Evolutionary conservation across 2,329 filamentous ascomycete genomes (phyloP), one percentile per base, ranked within the genome.

Genomic region (Hymenoscyphus infarciens): DNA sequence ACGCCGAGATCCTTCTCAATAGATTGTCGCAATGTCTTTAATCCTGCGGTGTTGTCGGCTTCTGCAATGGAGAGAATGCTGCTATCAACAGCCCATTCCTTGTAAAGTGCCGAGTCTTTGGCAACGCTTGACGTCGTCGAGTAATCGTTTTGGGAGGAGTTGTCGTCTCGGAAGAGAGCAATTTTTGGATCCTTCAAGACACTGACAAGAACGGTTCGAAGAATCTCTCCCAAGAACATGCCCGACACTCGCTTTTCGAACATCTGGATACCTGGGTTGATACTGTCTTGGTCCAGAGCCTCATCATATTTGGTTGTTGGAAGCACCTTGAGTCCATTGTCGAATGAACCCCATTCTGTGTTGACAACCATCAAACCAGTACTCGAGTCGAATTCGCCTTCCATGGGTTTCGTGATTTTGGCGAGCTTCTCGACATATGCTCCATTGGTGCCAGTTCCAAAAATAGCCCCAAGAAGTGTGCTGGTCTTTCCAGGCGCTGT

Each of bases 241-340:
- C 95, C 95, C 0, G 92, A 97, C 16, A 99, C 89, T 56, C 94
- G 90, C 83, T 99, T 99, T 80, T 99, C 95, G 74, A 98, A 99
- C 91, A 98, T 97, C 75, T 99, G 95, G 65, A 96, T 87, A 29
- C 95, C 95, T 0, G 93, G 94, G 77, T 99, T 98, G 70, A 91
- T 87, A 68, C 89, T 95, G 64, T 88, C 86, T 62, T 80, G 79
- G 76, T 99, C 94, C 27, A 99, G 82, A 62, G 86, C 83, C 57
- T 81, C 79, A 74, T 99, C 95, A 79, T 92, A 98, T 0, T 85
- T 80, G 0, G 94, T 98, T 71, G 87, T 89, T 55, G 94, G 95
- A 49, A 99, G 82, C 22, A 96, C 90, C 69, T 88, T 91, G 68
- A 98, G 86, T 70, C 90, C 85, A 78, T 98, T 98, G 78, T 99